Conservation (phyloP, 2,329 filamentous ascomycete species). For the Pseudogymnoascus sp. region DNA sequence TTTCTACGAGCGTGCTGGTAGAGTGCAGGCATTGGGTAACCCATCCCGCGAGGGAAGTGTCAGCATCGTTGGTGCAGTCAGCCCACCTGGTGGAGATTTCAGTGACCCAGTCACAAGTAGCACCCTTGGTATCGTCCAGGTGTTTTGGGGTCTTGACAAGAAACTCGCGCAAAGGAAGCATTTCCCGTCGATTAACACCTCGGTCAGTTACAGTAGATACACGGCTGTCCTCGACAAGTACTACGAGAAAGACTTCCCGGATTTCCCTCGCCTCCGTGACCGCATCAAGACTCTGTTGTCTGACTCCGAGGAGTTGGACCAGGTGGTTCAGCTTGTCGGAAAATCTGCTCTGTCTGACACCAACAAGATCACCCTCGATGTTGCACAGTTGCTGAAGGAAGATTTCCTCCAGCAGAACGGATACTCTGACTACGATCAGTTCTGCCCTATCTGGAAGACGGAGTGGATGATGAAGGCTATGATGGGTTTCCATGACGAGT, state of each 20-base stretch:
- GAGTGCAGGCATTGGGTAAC: slow-evolving; percentile 75
- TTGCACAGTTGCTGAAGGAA: slow-evolving; percentile 88
- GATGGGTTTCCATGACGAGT: slow-evolving; percentile 95
- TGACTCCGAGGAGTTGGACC: slow-evolving; percentile 93
- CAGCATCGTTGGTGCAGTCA: slow-evolving; percentile 95
- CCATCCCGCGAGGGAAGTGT: slow-evolving; percentile 85
- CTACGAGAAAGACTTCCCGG: slow-evolving; percentile 88
- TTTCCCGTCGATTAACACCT: slow-evolving; percentile 97
- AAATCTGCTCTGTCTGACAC: slow-evolving; percentile 93
- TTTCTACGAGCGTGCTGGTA: slow-evolving; percentile 97
- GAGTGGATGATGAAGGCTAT: slow-evolving; percentile 99
- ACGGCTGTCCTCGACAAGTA: slow-evolving; percentile 78
- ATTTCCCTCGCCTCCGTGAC: slow-evolving; percentile 87
- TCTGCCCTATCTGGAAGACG: slow-evolving; percentile 99
- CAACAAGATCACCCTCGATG: slow-evolving; percentile 96
- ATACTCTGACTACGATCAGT: slow-evolving; percentile 98
- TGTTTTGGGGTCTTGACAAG: slow-evolving; percentile 99
- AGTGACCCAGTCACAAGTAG: slow-evolving; percentile 93
- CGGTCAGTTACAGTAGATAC: slow-evolving; percentile 94
- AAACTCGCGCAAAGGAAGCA: slow-evolving; percentile 98
- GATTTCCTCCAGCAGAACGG: slow-evolving; percentile 99
- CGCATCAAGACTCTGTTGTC: slow-evolving; percentile 89
- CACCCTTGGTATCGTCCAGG: slow-evolving; percentile 94
- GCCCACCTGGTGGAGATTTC: slow-evolving; percentile 96
- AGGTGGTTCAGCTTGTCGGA: slow-evolving; percentile 96